Base-by-base conservation (phyloP, 176 grass and related monocot genomes). In the Carex pumila region DNA sequence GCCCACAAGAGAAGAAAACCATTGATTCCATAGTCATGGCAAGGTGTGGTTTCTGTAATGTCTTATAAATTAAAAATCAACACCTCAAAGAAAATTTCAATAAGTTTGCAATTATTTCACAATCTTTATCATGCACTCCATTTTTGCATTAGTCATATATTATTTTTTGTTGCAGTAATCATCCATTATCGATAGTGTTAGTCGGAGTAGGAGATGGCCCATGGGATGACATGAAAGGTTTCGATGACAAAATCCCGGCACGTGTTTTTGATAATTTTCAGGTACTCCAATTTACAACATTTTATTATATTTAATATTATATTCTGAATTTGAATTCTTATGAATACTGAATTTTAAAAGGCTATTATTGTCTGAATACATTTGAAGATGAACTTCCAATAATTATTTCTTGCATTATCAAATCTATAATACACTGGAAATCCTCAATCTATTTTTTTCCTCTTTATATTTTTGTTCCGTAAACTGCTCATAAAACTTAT, bases 181-280 rank as follows among this genome's bases (percentile, higher is more conserved):
- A 94, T 50, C 89, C 95, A n/a, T 18, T 98, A 54, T 98, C 95
- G 9, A 93, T 98, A 8, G 89, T 98, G 19, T 85, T 98, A 11
- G 89, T 98, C 1, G 95, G 95, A 45, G 91, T 98, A 17, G 95
- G 95, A 2, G 95, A 98, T 12, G 91, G 92, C 53, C 95, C 95
- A 0, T 98, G 95, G 95, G 95, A 98, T 17, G 92, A 93, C 81
- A 98, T 98, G 95, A 86, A 70, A 81, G 90, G 83, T 50, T 98
- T 98, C 18, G 95, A 98, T 67, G 95, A 98, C 85, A 93, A 86
- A 84, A 83, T 98, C 65, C 95, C 92, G 0, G 80, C 95, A 0
- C 92, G 95, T 1, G 87, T 90, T 56, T 98, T 98, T 74, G 95
- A 98, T 81, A 98, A 98, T 85, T 98, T 98, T 59, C 95, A 98